A percentile compares a stretch with the other conserved stretches of the same genome.
These are phyloP conservation scores for Saccharomyces hybrid DNA, from an alignment of 1,139 yeast genomes.

Conservation along the genomic window DNA sequence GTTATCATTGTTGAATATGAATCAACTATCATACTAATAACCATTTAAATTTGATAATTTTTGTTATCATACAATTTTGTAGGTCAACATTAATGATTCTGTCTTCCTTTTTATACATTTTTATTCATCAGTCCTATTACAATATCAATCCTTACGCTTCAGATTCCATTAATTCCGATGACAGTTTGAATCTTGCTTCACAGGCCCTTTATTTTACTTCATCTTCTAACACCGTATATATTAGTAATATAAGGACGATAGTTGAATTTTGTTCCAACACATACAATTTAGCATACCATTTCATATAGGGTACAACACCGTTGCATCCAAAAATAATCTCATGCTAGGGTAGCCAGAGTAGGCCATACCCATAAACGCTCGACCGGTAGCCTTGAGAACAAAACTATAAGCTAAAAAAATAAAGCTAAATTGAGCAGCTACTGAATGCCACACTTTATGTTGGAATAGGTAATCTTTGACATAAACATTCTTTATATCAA, in stretches of 20 bases:
- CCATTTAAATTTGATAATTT: neutral
- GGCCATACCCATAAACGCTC: neutral
- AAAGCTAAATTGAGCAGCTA: neutral
- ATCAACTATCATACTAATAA: neutral
- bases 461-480: neutral
- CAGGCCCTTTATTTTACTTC: too few species aligned
- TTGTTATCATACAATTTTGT: neutral
- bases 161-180: too few species aligned
- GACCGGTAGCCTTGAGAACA: neutral
- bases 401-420: neutral
- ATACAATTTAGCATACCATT: neutral
- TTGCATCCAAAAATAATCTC: neutral
- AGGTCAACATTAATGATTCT: neutral
- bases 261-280: too few species aligned
- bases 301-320: neutral
- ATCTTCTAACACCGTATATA: too few species aligned
- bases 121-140: too few species aligned
- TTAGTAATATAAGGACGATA: too few species aligned
- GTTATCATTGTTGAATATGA: neutral
- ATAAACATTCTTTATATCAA: neutral
- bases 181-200: too few species aligned
- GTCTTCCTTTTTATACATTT: neutral
- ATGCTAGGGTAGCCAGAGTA: neutral
- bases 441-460: neutral
- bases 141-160: too few species aligned